Conservation (phyloP, 1,139 yeast species). For the Yamadazyma triangularis region DNA sequence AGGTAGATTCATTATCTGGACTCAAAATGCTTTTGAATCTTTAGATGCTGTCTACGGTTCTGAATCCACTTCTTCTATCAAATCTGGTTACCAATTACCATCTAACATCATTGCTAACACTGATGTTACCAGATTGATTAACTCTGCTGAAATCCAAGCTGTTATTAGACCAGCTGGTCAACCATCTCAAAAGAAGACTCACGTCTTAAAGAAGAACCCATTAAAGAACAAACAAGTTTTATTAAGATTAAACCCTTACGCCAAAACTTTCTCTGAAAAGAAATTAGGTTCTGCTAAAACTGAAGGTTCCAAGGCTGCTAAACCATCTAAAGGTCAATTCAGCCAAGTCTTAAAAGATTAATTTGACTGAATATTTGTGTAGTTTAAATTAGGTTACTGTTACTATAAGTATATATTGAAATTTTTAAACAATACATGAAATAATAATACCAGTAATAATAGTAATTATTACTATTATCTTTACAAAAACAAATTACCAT, state of each 20-base stretch:
- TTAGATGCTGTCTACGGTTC: slow-evolving; percentile 98
- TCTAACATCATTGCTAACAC: slow-evolving; percentile 90
- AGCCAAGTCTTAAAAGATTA: slow-evolving; percentile 58
- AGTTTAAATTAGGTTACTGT: too few relatives aligned
- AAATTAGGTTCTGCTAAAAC: slow-evolving; percentile 85
- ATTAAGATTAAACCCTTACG: slow-evolving; percentile 99
- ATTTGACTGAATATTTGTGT: slow-evolving; percentile 9
- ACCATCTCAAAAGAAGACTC: slow-evolving; percentile 87
- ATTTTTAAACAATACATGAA: too few relatives aligned
- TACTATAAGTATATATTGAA: too few relatives aligned
- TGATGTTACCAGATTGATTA: slow-evolving; percentile 95
- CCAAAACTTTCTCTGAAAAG: slow-evolving; percentile 92
- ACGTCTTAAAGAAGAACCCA: slow-evolving; percentile 99
- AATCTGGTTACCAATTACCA: slow-evolving; percentile 92
- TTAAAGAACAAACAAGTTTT: slow-evolving; percentile 98
- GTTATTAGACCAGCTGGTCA: slow-evolving; percentile 97
- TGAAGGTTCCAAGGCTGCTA: slow-evolving; percentile 54
- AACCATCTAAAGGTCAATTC: slow-evolving; percentile 73
- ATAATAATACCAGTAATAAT: too few relatives aligned
- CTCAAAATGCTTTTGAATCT: slow-evolving; percentile 96
- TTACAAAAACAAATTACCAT: too few relatives aligned
- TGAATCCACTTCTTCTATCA: slow-evolving; percentile 77
- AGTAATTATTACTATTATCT: too few relatives aligned
- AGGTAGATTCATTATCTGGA: slow-evolving; percentile 99
- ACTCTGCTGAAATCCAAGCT: slow-evolving; percentile 98